Evolutionary conservation across 169 alveolate genomes (phyloP), one percentile per base, ranked within the genome.

Genomic region (Cryptosporidium sp.): DNA sequence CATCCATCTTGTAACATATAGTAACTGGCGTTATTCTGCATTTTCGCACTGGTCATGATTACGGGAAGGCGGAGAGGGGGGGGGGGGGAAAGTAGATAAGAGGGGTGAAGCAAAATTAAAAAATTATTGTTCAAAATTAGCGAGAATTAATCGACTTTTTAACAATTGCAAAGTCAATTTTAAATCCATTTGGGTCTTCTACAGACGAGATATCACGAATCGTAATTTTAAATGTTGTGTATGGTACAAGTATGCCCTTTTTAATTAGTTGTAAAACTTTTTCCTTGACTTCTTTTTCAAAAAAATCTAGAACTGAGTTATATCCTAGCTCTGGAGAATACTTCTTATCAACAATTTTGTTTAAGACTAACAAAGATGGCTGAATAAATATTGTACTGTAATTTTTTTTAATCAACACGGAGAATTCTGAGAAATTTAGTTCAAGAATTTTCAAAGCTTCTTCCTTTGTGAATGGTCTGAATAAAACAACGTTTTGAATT

Each of bases 381-480:
- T 29, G 35, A 12, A 39, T 16, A 10, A 70, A 39, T 16, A 37
- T 48, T 7, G 42, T 26, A 29, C 44, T 42, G 35, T 48, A 45
- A 39, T 42, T 45, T 18, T 70, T 70, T 10, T 70, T 70, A 39
- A 70, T n/a, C 0, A 6, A 35, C 3, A 16, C 18, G 18, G 65
- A 23, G 16, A 16, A 70, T 16, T 70, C 84, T 16, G 67, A 18
- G 39, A 70, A 70, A 26, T 48, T 45, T 29, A 23, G 14, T 70
- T n/a, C 65, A 9, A 70, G 12, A 12, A 70, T 16, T 26, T 45
- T 23, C 8, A 70, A 14, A 70, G 14, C 42, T 70, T 70, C 84
- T 23, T 45, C 84, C 23, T 48, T 70, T 44, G 60, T 48, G 31
- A 44, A 70, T 2, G 84, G 84, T 21, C 65, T 70, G 14, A 70